These are phyloP conservation scores for Phlebiopsis flavidoalba DNA, from an alignment of 768 basidiomycete species.

Conservation along the genomic window DNA sequence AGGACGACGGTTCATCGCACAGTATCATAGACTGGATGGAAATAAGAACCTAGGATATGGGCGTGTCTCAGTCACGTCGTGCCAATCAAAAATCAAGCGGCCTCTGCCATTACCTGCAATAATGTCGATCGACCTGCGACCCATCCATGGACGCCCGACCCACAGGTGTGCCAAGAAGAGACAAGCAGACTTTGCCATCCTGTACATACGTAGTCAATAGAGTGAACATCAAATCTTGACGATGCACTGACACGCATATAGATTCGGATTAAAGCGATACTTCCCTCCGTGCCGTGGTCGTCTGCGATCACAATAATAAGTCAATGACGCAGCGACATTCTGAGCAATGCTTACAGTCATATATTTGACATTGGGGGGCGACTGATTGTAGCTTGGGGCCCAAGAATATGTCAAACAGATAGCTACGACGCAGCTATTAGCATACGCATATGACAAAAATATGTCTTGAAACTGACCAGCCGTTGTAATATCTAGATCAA, in stretches of 20 bases:
- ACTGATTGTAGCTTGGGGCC: conserved; percentile 84
- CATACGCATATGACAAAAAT: neutral
- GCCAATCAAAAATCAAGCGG: neutral
- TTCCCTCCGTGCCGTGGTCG: conserved; percentile 85
- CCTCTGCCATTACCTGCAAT: conserved; percentile 52
- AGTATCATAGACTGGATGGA: conserved; percentile 97
- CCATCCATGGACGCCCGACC: conserved; percentile 95
- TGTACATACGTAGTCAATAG: conserved; percentile 19
- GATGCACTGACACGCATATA: conserved; percentile 69
- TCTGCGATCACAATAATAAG: conserved; percentile 35
- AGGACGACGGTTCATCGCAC: conserved; percentile 90
- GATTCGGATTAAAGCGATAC: conserved; percentile 90
- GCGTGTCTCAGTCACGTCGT: neutral
- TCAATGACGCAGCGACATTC: conserved; percentile 12
- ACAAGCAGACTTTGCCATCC: conserved; percentile 94
- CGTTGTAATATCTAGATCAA: conserved; percentile 71
- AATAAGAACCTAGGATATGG: conserved; percentile 59
- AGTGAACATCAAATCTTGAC: neutral
- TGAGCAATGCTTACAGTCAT: conserved; percentile 45
- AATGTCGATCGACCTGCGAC: conserved; percentile 85
- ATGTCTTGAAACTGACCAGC: conserved; percentile 49
- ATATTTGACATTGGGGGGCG: conserved; percentile 72
- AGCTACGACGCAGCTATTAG: conserved; percentile 31
- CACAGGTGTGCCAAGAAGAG: conserved; percentile 88
- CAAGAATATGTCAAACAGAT: conserved; percentile 89